A percentile compares a stretch with the other conserved stretches of the same genome.
phyloP scores from a whole-genome alignment of 768 basidiomycete genomes.

The Paxillus rubicundulus region DNA sequence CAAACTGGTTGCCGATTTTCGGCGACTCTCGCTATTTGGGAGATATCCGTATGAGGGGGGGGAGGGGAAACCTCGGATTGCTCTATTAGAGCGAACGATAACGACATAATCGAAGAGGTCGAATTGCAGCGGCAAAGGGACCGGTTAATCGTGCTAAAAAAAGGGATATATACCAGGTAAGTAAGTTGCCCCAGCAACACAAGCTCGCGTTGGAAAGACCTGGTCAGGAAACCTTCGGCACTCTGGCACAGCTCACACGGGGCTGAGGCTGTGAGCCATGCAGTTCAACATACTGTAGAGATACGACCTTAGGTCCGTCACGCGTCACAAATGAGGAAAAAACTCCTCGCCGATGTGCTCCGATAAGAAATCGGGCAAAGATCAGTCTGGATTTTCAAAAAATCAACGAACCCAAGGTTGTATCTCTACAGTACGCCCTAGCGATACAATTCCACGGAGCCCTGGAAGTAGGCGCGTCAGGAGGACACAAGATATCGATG shows the following conservation, averaged over 20 bases:
- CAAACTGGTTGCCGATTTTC: background rate
- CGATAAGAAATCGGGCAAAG: too few relatives aligned
- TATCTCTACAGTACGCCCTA: too few relatives aligned
- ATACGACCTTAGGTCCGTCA: too few relatives aligned
- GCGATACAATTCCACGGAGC: constrained; percentile 7
- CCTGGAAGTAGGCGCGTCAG: constrained; percentile 5
- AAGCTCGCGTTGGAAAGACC: constrained; percentile 23
- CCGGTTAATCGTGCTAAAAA: constrained; percentile 28
- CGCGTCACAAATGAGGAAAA: too few relatives aligned
- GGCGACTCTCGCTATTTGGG: background rate
- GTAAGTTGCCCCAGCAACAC: constrained; percentile 25
- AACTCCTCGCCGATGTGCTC: too few relatives aligned
- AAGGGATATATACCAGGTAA: constrained; percentile 33
- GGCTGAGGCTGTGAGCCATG: constrained; percentile 8
- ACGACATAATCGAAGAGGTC: constrained; percentile 8
- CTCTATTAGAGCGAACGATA: background rate
- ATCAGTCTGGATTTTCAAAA: too few relatives aligned
- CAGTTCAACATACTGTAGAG: constrained; percentile 11
- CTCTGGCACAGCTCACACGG: too few relatives aligned
- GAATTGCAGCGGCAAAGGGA: constrained; percentile 10
- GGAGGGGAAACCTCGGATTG: too few relatives aligned
- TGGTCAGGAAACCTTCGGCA: background rate
- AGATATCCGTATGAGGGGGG: too few relatives aligned
- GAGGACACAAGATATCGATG: constrained; percentile 2
- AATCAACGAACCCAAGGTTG: too few relatives aligned